Evolutionary conservation across 345 rosid genomes (phyloP), one percentile per base, ranked within the genome.

Genomic region (Melastoma malabathricum): DNA sequence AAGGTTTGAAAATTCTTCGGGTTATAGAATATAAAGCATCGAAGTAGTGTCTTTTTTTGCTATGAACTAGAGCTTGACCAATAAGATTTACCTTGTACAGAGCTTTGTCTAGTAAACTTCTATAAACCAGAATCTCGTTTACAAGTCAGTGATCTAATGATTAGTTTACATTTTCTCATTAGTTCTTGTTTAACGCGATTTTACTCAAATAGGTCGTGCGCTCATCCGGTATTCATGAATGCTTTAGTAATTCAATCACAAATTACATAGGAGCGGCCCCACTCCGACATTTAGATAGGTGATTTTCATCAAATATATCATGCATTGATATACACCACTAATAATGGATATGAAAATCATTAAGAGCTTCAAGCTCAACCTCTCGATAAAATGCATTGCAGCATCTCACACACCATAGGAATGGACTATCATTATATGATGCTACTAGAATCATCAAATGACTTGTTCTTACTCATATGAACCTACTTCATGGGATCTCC

Each of bases 401-500:
- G 4, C 17, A 7, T 44, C 47, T n/a, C n/a, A 13, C 20, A 48
- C 5, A 22, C 25, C 25, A 22, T 22, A 1, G 25, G 25, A 22
- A 22, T 22, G 25, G 25, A 22, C 25, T 22, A 22, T 22, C 25
- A 22, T 22, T 22, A 22, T 4, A 22, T 22, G 25, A 22, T 22
- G 25, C 25, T 22, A 22, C 25, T 4, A 22, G 4, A 22, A 4
- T 22, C 25, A 22, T 22, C 2, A 22, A 22, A 22, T 22, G 25
- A 22, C 25, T 22, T 22, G 25, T 22, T 48, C 17, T 8, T 48
- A 17, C 6, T 22, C 51, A 48, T 48, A 48, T 48, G 51, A 48
- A 48, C 22, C 51, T 48, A 48, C 2, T 48, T 48, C 29, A 48
- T 48, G 51, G 22, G 51, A 48, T 48, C 22, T 5, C 51, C 51